Percentiles rank a stretch among this genome's conserved stretches.
These are phyloP conservation scores for Alternaria tenuissima DNA, from an alignment of 2,329 filamentous ascomycete species.

Conservation along the genomic window DNA sequence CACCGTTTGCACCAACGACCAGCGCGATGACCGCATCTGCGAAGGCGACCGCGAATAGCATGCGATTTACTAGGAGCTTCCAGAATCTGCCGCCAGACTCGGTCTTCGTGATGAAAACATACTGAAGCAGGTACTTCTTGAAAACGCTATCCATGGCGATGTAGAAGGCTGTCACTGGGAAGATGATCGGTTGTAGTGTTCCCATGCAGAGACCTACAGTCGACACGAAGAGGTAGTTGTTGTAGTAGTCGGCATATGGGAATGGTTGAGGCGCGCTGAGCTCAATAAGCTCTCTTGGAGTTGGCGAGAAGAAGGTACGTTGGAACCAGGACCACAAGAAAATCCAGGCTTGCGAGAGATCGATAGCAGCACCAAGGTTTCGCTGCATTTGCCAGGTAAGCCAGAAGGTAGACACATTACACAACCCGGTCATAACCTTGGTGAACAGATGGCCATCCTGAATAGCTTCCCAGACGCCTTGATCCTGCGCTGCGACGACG, in stretches of 20 bases:
- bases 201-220: constrained; percentile 87
- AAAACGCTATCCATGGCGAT: constrained; percentile 85
- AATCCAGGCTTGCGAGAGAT: constrained; percentile 85
- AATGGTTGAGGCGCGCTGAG: constrained; percentile 90
- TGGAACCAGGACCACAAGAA: constrained; percentile 81
- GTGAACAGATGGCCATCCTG: constrained; percentile 68
- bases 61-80: constrained; percentile 89
- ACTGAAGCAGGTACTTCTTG: constrained; percentile 86
- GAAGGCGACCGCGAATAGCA: constrained; percentile 81
- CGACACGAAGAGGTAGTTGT: constrained; percentile 93
- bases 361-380: constrained; percentile 82
- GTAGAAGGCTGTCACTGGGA: constrained; percentile 87
- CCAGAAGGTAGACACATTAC: constrained; percentile 88
- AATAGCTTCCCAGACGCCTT: constrained; percentile 73
- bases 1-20: constrained; percentile 74
- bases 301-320: constrained; percentile 82
- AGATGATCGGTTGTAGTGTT: constrained; percentile 83
- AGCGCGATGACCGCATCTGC: constrained; percentile 81
- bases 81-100: constrained; percentile 94
- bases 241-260: constrained; percentile 96
- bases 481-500: constrained; percentile 64
- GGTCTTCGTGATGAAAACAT: constrained; percentile 95
- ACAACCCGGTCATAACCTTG: constrained; percentile 76
- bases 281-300: constrained; percentile 90
- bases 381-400: constrained; percentile 87